These are phyloP conservation scores for Chenopodium berlandieri DNA, from an alignment of 148 eudicot species.

Conservation along the genomic window DNA sequence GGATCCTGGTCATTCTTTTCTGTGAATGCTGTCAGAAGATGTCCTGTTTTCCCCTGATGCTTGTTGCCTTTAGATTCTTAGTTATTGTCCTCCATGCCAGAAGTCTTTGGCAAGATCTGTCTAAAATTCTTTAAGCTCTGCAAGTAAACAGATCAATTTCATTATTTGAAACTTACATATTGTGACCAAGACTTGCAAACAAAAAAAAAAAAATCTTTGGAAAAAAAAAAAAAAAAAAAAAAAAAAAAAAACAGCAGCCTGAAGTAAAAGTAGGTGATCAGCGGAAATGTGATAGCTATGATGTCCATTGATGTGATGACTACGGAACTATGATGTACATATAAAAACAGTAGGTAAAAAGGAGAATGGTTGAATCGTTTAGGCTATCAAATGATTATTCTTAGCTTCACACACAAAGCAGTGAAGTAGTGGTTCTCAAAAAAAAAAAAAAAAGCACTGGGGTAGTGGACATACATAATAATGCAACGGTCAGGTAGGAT, in stretches of 20 bases:
- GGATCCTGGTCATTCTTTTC: not conserved
- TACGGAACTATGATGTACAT: not conserved
- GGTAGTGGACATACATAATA: not conserved
- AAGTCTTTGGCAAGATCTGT: not conserved
- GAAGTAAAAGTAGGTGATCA: not conserved
- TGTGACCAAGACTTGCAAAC: not conserved
- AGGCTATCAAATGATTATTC: not conserved
- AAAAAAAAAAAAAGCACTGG: not conserved
- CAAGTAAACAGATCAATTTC: not conserved
- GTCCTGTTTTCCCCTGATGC: not conserved
- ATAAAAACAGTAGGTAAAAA: too few species aligned
- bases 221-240: not conserved
- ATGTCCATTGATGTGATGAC: not conserved
- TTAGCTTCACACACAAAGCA: not conserved
- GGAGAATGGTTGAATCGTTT: not conserved
- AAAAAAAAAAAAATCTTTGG: too few species aligned
- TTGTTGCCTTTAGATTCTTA: not conserved
- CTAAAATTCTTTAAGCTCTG: not conserved
- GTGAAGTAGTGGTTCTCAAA: not conserved
- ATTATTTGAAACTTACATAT: not conserved
- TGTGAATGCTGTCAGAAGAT: too few species aligned
- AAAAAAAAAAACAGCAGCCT: not conserved
- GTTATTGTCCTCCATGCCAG: not conserved
- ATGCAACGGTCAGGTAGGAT: not conserved
- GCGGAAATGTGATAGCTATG: not conserved